Conservation (phyloP, 2,329 filamentous ascomycete species). For the Nakataea oryzae region DNA sequence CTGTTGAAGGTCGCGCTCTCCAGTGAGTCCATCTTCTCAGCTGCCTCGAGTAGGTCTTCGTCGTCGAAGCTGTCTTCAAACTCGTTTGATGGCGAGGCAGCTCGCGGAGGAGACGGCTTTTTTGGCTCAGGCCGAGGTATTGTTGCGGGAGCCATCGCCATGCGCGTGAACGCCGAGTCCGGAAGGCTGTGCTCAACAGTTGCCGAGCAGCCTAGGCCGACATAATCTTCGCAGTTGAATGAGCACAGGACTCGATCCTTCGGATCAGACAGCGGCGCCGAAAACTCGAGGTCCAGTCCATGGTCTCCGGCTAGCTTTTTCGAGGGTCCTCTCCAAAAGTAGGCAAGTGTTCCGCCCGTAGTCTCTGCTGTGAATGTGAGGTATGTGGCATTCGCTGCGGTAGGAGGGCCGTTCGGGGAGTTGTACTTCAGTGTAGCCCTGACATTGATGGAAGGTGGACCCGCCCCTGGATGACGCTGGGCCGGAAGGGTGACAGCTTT, state of each 20-base stretch:
- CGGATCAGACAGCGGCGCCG: conserved; percentile 37
- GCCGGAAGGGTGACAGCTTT: conserved; percentile 20
- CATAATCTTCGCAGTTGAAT: conserved; percentile 79
- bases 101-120: not conserved
- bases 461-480: conserved; percentile 18
- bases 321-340: conserved; percentile 57
- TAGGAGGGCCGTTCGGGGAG: conserved; percentile 47
- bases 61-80: conserved; percentile 1
- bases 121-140: conserved; percentile 7
- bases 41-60: not conserved
- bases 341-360: conserved; percentile 55
- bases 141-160: not conserved
- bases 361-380: conserved; percentile 69
- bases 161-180: not conserved
- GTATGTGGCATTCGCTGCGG: conserved; percentile 56
- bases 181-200: conserved; percentile 10
- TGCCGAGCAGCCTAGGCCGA: conserved; percentile 38
- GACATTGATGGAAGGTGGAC: conserved; percentile 47
- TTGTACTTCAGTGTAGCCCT: conserved; percentile 59
- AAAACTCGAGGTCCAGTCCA: conserved; percentile 45
- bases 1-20: not conserved
- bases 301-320: conserved; percentile 53
- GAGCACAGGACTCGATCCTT: conserved; percentile 52
- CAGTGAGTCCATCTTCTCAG: not conserved
- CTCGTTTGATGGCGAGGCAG: not conserved